Evolutionary conservation across 2,329 filamentous ascomycete species (phyloP).

Genomic region (Calonectria honghensis): DNA sequence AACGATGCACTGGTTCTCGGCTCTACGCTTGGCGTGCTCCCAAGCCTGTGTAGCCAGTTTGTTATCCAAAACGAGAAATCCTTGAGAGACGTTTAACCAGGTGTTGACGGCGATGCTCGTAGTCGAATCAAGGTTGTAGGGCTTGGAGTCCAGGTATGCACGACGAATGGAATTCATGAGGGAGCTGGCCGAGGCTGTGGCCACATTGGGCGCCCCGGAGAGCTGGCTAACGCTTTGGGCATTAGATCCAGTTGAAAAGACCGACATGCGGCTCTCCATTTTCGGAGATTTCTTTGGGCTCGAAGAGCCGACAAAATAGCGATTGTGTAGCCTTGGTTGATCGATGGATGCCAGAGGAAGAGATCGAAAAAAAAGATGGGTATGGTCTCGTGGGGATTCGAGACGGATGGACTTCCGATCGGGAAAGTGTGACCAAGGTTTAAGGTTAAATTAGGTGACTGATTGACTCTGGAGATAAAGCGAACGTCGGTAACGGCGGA

Average conservation of each 20-base stretch:
- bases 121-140: constrained; percentile 90
- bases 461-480: neutral
- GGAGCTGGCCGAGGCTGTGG: constrained; percentile 1
- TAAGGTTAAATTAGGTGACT: neutral
- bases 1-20: constrained; percentile 95
- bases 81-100: constrained; percentile 88
- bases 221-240: neutral
- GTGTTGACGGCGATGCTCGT: constrained; percentile 96
- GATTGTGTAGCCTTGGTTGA: neutral
- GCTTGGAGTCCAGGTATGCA: constrained; percentile 86
- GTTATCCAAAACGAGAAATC: constrained; percentile 84
- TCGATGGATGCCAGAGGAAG: no score
- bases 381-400: neutral
- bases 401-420: neutral
- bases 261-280: constrained; percentile 14
- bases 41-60: constrained; percentile 89
- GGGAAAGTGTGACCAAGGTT: neutral
- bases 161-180: constrained; percentile 89
- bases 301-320: neutral
- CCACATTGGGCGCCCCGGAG: neutral
- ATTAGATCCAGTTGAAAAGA: constrained; percentile 16
- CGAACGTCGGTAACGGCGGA: neutral
- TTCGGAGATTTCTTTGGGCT: neutral
- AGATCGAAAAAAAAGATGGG: neutral
- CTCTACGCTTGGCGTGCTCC: constrained; percentile 95